Evolutionary conservation across 768 basidiomycete species (phyloP), one percentile per base, ranked within the genome.

Genomic region (Pisolithus orientalis): DNA sequence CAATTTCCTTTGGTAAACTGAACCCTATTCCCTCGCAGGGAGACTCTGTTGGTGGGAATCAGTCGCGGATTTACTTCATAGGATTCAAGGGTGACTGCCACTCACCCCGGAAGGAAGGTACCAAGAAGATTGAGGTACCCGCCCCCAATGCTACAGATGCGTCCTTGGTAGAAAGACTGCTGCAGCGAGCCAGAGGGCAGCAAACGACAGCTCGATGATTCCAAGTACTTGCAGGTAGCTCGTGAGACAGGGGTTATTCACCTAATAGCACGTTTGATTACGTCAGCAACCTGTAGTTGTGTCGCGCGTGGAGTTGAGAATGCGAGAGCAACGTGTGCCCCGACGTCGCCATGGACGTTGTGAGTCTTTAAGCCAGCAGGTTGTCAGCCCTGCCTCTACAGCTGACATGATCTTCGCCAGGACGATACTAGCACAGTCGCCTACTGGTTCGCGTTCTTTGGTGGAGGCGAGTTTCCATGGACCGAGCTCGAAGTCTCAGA

Each of bases 91-190:
- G 90, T 39, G 86, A 90, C 57, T 72, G 75, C 44, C 72, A 75
- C 49, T 72, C 75, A 16, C 65, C 68, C 16, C 75, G 76, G 57
- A 82, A 78, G 56, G 84, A 87, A 49, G 77, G 70, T n/a, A 76
- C 76, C 34, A 78, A 76, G 44, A 82, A 79, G 63, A 74, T 86
- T 46, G 85, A 83, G 61, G 79, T 94, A 14, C 87, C 85, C 0
- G 87, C 91, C n/a, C 84, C 84, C 4, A 79, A 89, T 59, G 85
- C 87, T 1, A 81, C 86, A 0, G 91, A 94, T 57, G 84, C 87
- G 0, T 67, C 79, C 9, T 58, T 90, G 9, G 72, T 82, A 11
- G 84, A 89, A 57, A 75, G 77, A 52, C 65, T 83, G 13, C 64
- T 73, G 38, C 77, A 86, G 67, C 83, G 79, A 64, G 65, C 72